Percentiles rank a stretch among this genome's conserved stretches.
Evolutionary conservation across 805 yeast genomes (phyloP).

Genomic region (Cyberlindnera xishuangbannaensis): DNA sequence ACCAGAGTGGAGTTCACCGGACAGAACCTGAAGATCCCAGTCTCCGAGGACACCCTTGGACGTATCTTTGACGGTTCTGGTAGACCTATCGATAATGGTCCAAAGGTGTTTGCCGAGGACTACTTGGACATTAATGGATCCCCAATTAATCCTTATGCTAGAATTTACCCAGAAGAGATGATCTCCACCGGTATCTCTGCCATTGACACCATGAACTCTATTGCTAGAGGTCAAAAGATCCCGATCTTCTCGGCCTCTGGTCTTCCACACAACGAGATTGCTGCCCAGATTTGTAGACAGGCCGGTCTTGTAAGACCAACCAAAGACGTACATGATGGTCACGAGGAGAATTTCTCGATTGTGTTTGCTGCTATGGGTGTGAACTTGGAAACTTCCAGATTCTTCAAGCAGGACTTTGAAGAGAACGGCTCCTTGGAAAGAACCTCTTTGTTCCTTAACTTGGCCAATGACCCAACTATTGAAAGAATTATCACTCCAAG

Average conservation of each 20-base stretch:
- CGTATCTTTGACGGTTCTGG: constrained; percentile 99
- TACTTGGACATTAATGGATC: constrained; percentile 98
- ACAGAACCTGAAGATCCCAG: constrained; percentile 85
- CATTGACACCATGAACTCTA: constrained; percentile 98
- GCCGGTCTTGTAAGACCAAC: constrained; percentile 99
- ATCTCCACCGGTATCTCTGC: constrained; percentile 98
- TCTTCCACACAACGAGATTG: constrained; percentile 98
- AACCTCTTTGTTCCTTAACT: constrained; percentile 91
- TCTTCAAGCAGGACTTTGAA: constrained; percentile 98
- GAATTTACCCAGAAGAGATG: constrained; percentile 99
- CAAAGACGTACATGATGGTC: constrained; percentile 99
- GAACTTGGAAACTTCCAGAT: constrained; percentile 95
- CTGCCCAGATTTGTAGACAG: constrained; percentile 99
- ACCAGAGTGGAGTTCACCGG: constrained; percentile 98
- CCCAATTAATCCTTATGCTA: constrained; percentile 96
- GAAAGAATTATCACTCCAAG: constrained; percentile 99
- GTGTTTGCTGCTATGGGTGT: constrained; percentile 99
- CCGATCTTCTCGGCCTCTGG: constrained; percentile 99
- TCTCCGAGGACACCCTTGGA: constrained; percentile 95
- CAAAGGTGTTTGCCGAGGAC: constrained; percentile 97
- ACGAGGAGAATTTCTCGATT: constrained; percentile 97
- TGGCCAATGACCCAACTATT: constrained; percentile 99
- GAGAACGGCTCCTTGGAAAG: constrained; percentile 98
- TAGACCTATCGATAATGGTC: constrained; percentile 97
- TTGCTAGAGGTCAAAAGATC: constrained; percentile 99